These are phyloP conservation scores for Climacium dendroides DNA, from an alignment of 225 moss, liverwort and hornwort species.

Conservation along the genomic window DNA sequence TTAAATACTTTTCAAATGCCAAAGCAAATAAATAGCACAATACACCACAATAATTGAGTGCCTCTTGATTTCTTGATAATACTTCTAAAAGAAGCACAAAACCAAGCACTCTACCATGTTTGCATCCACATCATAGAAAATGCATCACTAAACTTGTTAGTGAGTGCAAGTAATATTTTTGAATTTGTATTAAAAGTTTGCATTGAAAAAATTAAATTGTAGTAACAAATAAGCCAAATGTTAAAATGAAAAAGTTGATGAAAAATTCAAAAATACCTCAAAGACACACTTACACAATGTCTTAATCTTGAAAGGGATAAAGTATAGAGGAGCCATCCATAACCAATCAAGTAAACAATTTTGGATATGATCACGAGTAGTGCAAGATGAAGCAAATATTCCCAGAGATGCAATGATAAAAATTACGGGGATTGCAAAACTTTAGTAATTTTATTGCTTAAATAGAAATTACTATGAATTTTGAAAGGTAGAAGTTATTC, in stretches of 20 bases:
- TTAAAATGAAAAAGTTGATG: neutral
- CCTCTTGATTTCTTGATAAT: neutral
- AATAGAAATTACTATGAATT: no score
- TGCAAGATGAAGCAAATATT: no score
- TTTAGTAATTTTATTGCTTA: no score
- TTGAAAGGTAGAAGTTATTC: no score
- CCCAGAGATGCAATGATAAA: no score
- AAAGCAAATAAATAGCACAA: neutral
- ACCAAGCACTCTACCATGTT: no score
- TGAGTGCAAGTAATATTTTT: neutral
- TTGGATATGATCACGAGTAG: no score
- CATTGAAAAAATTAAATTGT: neutral
- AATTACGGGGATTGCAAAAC: no score
- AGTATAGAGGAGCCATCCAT: no score
- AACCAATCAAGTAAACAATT: no score
- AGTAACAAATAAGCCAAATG: neutral
- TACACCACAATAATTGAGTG: neutral
- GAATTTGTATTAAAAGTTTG: neutral
- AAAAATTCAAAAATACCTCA: neutral
- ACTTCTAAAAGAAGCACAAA: no score
- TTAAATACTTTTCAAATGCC: accelerated
- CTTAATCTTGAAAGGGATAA: neutral
- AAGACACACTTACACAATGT: neutral
- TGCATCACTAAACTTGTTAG: accelerated
- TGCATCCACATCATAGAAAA: neutral